phyloP scores from a whole-genome alignment of 2,329 filamentous ascomycete genomes.

The Diaporthe destruens region DNA sequence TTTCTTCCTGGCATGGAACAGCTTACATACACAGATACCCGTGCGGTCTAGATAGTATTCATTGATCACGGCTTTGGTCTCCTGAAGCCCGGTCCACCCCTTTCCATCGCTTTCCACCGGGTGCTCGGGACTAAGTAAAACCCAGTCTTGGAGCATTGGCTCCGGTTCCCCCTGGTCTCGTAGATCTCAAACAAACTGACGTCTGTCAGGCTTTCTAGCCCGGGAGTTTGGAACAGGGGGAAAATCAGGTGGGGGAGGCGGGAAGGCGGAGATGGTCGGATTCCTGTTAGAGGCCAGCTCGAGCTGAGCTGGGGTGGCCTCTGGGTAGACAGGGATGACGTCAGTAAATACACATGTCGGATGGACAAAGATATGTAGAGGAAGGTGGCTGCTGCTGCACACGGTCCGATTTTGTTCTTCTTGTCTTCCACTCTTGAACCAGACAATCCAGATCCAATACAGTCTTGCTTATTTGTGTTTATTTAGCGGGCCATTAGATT shows the following conservation, averaged over 20 bases:
- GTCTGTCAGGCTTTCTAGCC: slow-evolving; percentile 1
- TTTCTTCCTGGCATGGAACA: neutral
- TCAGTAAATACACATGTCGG: slow-evolving; percentile 19
- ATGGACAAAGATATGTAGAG: slow-evolving; percentile 8
- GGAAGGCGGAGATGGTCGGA: slow-evolving; percentile 1
- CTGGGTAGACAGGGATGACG: slow-evolving; percentile 7
- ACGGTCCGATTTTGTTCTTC: neutral
- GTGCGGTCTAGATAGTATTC: slow-evolving; percentile 20
- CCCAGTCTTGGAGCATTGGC: slow-evolving; percentile 18
- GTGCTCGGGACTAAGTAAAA: no score
- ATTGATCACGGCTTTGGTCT: slow-evolving; percentile 8
- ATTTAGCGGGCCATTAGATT: neutral
- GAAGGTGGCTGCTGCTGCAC: neutral
- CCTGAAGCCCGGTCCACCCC: neutral
- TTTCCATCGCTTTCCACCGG: no score
- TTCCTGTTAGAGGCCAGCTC: neutral
- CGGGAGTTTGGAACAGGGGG: slow-evolving; percentile 3
- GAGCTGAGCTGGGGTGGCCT: slow-evolving; percentile 6
- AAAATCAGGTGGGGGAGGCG: neutral
- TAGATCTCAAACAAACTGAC: slow-evolving; percentile 10
- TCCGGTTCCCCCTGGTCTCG: slow-evolving; percentile 2
- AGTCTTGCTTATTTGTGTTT: neutral
- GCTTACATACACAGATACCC: slow-evolving; percentile 16
- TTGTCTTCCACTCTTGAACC: neutral
- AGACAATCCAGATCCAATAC: no score